Evolutionary conservation across 139 green algal genomes (phyloP), one percentile per base, ranked within the genome.

Genomic region (Micromonas commoda): DNA sequence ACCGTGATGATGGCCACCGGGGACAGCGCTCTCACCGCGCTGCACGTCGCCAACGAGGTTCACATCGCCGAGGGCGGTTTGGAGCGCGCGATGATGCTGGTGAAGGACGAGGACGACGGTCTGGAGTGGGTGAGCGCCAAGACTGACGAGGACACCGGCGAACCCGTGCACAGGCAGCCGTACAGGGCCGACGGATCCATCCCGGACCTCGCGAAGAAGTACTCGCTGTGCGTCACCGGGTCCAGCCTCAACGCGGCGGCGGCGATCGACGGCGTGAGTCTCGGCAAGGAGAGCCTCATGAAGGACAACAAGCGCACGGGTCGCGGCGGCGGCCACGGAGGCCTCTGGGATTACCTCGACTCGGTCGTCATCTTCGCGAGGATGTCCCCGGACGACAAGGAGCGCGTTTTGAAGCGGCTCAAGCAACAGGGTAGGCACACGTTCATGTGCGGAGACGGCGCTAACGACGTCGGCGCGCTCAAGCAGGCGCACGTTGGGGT

Each of bases 391-490:
- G 78, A 82, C 24, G 78, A 72, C 32, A 82, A 82, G 39, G 69
- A 64, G 21, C 29, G 69, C 20, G 71, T 82, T 0, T 60, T 82
- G 54, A 77, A 77, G 34, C 52, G 61, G 2, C 75, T 83, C 3
- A 80, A 77, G 33, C 32, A 79, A 52, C 72, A 65, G 26, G n/a
- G 64, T 2, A 37, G 53, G 21, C 61, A 74, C 39, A 83, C 73
- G 21, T 52, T 80, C 29, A 83, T 83, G 79, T 83, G 79, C 79
- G 79, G 80, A 13, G 80, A 84, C 65, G 80, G 80, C 5, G 80
- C 53, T 1, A 84, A 84, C 54, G 80, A 84, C 34, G 75, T 85
- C 37, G 80, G 75, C 34, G 80, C 80, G 3, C 63, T 85, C n/a
- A 78, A 81, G 70, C 68, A 79, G n/a, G 75, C 75, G 38, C 65